A percentile compares a stretch with the other conserved stretches of the same genome.
These are phyloP conservation scores for Hevea brasiliensis DNA, from an alignment of 345 rosid genomes.

Conservation along the genomic window DNA sequence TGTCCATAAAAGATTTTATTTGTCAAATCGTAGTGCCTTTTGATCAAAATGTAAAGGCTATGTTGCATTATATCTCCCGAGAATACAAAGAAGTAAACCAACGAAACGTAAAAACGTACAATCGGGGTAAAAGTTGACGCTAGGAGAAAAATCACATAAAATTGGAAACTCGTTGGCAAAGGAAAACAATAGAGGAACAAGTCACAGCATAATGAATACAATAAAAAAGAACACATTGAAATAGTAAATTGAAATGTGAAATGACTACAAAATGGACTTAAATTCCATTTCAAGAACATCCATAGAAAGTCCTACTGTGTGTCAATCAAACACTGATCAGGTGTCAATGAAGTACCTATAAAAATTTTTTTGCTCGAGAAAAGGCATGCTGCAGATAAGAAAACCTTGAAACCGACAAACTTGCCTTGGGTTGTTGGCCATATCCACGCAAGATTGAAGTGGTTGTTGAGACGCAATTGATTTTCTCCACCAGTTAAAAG, in stretches of 20 bases:
- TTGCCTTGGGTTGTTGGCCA: not conserved
- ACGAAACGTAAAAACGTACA: no score
- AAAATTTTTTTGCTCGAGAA: not conserved
- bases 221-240: not conserved
- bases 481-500: not conserved
- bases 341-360: not conserved
- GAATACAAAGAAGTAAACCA: no score
- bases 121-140: not conserved
- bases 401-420: conserved; percentile 1
- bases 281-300: not conserved
- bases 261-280: not conserved
- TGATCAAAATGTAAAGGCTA: no score
- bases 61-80: no score
- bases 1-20: no score
- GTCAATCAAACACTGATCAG: not conserved
- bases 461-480: not conserved
- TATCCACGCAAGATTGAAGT: not conserved
- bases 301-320: not conserved
- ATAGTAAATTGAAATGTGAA: not conserved
- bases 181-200: not conserved
- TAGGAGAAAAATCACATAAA: no score
- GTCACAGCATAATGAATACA: not conserved
- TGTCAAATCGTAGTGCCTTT: no score
- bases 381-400: not conserved
- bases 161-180: not conserved